These are phyloP conservation scores for Arthrobotrys sphaeroides DNA, from an alignment of 2,329 filamentous ascomycete genomes.

Conservation along the genomic window DNA sequence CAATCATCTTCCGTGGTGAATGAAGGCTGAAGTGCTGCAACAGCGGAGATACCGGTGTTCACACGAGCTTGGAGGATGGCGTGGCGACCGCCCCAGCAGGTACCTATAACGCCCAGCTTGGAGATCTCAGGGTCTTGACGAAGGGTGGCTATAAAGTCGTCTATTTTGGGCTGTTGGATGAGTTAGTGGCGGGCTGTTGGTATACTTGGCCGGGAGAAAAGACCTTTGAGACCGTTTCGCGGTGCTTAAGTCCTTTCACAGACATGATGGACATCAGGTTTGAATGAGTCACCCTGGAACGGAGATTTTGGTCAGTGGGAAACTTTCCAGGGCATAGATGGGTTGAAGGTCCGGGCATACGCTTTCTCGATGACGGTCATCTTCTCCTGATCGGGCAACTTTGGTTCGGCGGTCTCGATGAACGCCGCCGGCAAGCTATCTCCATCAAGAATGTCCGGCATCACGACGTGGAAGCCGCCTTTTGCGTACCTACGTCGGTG, in stretches of 20 bases:
- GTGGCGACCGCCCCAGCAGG: slow-evolving; percentile 49
- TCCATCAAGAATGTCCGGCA: slow-evolving; percentile 46
- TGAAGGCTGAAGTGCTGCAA: slow-evolving; percentile 41
- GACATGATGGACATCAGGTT: slow-evolving; percentile 30
- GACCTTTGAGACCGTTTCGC: slow-evolving; percentile 48
- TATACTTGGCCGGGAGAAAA: background rate
- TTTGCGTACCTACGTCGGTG: slow-evolving; percentile 28
- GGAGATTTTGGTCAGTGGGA: background rate
- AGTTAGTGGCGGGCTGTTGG: background rate
- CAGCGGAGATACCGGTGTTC: slow-evolving; percentile 28
- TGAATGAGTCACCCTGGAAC: slow-evolving; percentile 34
- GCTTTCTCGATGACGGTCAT: slow-evolving; percentile 37
- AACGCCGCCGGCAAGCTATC: slow-evolving; percentile 40
- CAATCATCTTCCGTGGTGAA: slow-evolving; percentile 25
- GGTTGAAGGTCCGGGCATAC: background rate
- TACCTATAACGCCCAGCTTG: slow-evolving; percentile 44
- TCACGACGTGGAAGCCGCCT: slow-evolving; percentile 38
- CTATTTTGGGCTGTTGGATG: slow-evolving; percentile 29
- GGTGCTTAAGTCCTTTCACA: slow-evolving; percentile 30
- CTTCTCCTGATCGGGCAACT: slow-evolving; percentile 28
- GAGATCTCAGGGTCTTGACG: slow-evolving; percentile 28
- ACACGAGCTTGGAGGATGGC: slow-evolving; percentile 41
- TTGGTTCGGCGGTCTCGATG: slow-evolving; percentile 38
- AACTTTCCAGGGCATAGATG: too few relatives aligned
- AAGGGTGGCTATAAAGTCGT: slow-evolving; percentile 24